Evolutionary conservation across 805 yeast species (phyloP), one percentile per base, ranked within the genome.

Genomic region (Barnettozyma sucrosica): DNA sequence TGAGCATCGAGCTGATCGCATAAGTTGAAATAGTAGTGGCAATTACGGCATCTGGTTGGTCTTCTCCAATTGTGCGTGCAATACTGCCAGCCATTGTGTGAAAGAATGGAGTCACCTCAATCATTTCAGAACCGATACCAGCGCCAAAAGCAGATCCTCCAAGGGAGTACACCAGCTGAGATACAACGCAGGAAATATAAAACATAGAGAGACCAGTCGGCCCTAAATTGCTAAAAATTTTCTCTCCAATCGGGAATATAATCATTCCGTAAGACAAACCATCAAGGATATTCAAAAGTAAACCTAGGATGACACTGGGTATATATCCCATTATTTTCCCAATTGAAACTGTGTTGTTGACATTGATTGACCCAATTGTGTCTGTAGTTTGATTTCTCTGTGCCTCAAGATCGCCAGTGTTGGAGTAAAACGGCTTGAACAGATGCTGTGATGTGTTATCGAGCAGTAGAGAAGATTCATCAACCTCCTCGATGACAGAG

Each of bases 101-200:
- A 71, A 92, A 92, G 64, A 93, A 93, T 2, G 99, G 99, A 2
- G 97, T 95, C n/a, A 93, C 89, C 65, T 93, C 99, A 55, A 93
- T 93, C 99, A 93, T 93, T 67, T 93, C 98, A 4, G 96, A 86
- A 1, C 99, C 99, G 39, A 92, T 81, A n/a, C 95, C 96, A 2
- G 89, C 76, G 51, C 80, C 80, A 69, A 93, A 92, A 8, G 87
- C 85, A 14, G 96, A 87, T 1, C 95, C 95, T 14, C 99, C 99
- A 21, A 87, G 66, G 0, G 97, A 89, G 62, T 79, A 90, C 6
- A 89, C 86, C 53, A 89, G 67, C 64, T 93, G 99, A 0, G 96
- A 85, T 1, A 92, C 77, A n/a, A 93, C 76, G 28, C 96, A 86
- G 5, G 96, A 86, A 36, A 92, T 79, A 66, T 93, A 93, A 65